Evolutionary conservation across 768 basidiomycete species (phyloP).

Genomic region (Tricholoma furcatifolium): DNA sequence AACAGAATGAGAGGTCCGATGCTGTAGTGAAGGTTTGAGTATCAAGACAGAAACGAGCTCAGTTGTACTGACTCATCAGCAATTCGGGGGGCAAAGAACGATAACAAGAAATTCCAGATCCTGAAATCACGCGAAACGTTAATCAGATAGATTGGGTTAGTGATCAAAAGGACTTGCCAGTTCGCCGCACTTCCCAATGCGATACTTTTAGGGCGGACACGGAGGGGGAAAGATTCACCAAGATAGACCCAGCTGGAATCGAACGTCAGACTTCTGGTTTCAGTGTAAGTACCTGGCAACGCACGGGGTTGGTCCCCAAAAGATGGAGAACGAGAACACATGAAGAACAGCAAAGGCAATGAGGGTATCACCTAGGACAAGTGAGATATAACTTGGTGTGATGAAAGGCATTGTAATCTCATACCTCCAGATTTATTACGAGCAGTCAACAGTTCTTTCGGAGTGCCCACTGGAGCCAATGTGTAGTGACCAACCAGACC

Average conservation of each 20-base stretch:
- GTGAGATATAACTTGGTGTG: not conserved
- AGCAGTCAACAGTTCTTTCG: conserved; percentile 44
- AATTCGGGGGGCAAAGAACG: conserved; percentile 71
- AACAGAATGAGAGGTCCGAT: conserved; percentile 76
- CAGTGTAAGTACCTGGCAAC: conserved; percentile 11
- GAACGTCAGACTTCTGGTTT: not conserved
- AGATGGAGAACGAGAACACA: conserved; percentile 67
- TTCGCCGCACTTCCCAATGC: conserved; percentile 64
- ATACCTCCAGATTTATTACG: conserved; percentile 54
- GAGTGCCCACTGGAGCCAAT: conserved; percentile 53
- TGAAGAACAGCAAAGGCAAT: conserved; percentile 81
- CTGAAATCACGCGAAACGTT: conserved; percentile 25
- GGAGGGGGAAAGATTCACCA: conserved; percentile 79
- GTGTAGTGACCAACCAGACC: conserved; percentile 71
- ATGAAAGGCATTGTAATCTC: not conserved
- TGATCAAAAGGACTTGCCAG: conserved; percentile 24
- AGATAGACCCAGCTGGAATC: conserved; percentile 61
- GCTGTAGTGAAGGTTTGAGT: conserved; percentile 23
- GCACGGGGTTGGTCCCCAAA: conserved; percentile 73
- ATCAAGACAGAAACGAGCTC: conserved; percentile 1
- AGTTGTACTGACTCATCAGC: conserved; percentile 41
- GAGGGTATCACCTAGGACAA: conserved; percentile 49
- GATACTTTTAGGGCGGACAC: conserved; percentile 75
- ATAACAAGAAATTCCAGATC: conserved; percentile 76
- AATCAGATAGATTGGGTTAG: not conserved